These are phyloP conservation scores for Mayamaea pseudoterrestris DNA, from an alignment of 108 stramenopile genomes.

Conservation along the genomic window DNA sequence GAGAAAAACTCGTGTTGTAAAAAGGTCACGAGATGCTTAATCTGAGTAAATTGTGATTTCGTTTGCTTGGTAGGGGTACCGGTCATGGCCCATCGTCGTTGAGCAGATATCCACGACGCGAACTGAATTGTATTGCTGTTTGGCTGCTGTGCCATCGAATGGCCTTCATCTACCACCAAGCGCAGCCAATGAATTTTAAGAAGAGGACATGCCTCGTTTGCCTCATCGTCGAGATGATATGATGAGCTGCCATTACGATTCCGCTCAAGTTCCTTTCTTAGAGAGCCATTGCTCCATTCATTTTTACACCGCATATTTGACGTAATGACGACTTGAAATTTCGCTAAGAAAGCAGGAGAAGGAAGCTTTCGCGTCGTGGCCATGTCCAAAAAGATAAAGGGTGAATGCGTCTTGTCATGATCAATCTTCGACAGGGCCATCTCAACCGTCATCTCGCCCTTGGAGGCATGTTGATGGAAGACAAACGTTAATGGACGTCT, in stretches of 20 bases:
- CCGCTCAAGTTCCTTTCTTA: constrained; percentile 49
- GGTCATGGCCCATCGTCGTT: constrained; percentile 73
- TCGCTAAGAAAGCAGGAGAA: constrained; percentile 32
- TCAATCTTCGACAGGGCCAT: no score
- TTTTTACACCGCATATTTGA: constrained; percentile 49
- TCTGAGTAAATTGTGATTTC: constrained; percentile 26
- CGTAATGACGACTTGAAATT: constrained; percentile 58
- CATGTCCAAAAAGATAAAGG: constrained; percentile 58
- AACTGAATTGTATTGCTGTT: constrained; percentile 62
- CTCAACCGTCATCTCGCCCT: no score
- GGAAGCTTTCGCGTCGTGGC: constrained; percentile 42
- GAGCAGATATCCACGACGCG: constrained; percentile 59
- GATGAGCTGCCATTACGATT: not conserved
- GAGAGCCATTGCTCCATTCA: constrained; percentile 71
- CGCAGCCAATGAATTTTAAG: constrained; percentile 69
- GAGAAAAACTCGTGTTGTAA: constrained; percentile 64
- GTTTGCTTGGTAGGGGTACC: constrained; percentile 77
- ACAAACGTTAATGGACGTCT: constrained; percentile 24
- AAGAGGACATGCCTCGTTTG: constrained; percentile 37
- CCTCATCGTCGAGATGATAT: not conserved
- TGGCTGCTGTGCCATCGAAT: constrained; percentile 56
- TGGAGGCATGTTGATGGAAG: no score
- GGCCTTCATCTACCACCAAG: constrained; percentile 75
- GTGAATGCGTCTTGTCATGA: constrained; percentile 27
- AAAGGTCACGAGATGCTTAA: constrained; percentile 47